Percentiles rank a stretch among this genome's conserved stretches.
These are phyloP conservation scores for Punica granatum DNA, from an alignment of 345 rosid species.

Conservation along the genomic window DNA sequence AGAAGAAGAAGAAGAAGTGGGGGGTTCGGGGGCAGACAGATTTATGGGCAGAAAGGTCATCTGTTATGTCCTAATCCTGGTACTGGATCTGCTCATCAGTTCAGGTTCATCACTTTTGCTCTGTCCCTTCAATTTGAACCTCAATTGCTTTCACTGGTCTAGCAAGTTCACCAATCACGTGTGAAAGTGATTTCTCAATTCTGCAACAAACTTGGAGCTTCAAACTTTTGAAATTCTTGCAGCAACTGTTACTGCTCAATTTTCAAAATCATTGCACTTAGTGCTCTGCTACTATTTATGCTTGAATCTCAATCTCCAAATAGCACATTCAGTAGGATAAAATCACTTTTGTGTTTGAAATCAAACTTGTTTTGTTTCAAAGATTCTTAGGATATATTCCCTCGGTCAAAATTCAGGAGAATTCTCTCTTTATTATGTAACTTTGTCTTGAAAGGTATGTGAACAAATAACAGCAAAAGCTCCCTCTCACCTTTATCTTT, in stretches of 20 bases:
- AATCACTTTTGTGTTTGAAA: background rate
- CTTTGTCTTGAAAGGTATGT: constrained; percentile 1
- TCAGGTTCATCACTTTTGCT: background rate
- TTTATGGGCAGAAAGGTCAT: constrained; percentile 15
- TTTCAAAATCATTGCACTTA: no score
- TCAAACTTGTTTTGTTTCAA: no score
- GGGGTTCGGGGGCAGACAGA: background rate
- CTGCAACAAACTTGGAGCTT: background rate
- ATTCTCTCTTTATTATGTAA: background rate
- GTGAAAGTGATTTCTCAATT: background rate
- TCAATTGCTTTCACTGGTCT: background rate
- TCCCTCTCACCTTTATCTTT: background rate
- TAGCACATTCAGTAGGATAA: background rate
- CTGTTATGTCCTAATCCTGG: constrained; percentile 1
- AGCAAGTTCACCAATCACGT: no score
- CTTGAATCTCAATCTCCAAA: no score
- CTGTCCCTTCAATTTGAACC: background rate
- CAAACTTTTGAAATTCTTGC: background rate
- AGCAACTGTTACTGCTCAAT: background rate
- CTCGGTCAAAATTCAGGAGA: background rate
- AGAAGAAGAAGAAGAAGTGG: no score
- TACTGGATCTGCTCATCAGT: constrained; percentile 7
- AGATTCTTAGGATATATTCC: background rate
- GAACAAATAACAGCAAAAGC: background rate
- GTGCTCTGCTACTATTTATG: no score